Percentiles rank a stretch among this genome's conserved stretches.
Evolutionary conservation across 257 asterid genomes (phyloP).

Genomic region (Scutellaria barbata): DNA sequence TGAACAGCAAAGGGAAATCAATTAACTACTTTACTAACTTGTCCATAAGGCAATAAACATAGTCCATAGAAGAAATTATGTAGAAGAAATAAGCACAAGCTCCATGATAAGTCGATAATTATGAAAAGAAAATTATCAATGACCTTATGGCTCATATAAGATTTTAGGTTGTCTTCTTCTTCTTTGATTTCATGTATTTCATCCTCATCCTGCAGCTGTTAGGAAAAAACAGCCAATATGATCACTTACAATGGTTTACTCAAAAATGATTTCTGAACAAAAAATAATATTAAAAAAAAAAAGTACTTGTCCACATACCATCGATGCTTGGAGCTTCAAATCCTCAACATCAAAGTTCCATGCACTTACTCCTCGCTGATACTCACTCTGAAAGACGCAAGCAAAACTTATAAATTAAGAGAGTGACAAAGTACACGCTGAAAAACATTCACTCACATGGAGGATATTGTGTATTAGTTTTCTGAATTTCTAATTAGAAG

Average conservation of each 20-base stretch:
- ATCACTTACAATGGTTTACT: slow-evolving; percentile 28
- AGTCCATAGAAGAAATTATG: slow-evolving; percentile 18
- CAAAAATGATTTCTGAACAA: neutral
- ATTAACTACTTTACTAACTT: slow-evolving; percentile 25
- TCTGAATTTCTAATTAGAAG: slow-evolving; percentile 11
- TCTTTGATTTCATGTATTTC: slow-evolving; percentile 75
- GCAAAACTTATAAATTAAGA: slow-evolving; percentile 31
- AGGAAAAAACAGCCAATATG: slow-evolving; percentile 36
- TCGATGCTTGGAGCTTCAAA: slow-evolving; percentile 89
- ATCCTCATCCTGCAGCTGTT: slow-evolving; percentile 88
- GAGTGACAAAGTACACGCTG: neutral
- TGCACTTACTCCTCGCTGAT: slow-evolving; percentile 98
- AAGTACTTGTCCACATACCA: slow-evolving; percentile 55
- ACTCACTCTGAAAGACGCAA: slow-evolving; percentile 75
- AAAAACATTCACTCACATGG: neutral
- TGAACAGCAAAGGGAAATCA: slow-evolving; percentile 28
- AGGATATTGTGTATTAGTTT: neutral
- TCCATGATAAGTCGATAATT: slow-evolving; percentile 9
- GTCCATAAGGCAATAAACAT: slow-evolving; percentile 24
- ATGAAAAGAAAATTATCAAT: slow-evolving; percentile 26
- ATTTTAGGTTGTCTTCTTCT: slow-evolving; percentile 54
- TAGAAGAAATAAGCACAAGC: slow-evolving; percentile 13
- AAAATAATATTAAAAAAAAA: neutral
- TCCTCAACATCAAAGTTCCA: slow-evolving; percentile 99
- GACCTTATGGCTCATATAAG: slow-evolving; percentile 56